phyloP scores from a whole-genome alignment of 1,284 basidiomycete genomes.

The Irpex sp. region DNA sequence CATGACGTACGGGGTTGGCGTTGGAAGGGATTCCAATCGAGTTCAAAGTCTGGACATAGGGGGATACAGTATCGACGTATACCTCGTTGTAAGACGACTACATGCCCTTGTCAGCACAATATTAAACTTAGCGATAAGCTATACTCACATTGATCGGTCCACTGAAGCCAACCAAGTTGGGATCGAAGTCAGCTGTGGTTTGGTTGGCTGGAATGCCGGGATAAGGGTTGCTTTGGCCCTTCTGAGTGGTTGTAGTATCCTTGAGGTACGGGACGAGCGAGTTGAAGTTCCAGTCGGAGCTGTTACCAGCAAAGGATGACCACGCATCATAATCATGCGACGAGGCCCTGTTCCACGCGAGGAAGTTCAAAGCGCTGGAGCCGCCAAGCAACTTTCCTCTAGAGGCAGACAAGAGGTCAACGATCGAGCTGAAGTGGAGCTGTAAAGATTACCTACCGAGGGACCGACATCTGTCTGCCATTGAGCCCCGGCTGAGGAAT shows the following conservation, averaged over 20 bases:
- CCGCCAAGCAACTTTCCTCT: constrained; percentile 20
- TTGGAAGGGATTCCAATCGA: constrained; percentile 18
- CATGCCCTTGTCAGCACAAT: neutral
- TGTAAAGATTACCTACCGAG: neutral
- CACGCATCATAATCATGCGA: constrained; percentile 17
- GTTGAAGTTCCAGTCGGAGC: constrained; percentile 15
- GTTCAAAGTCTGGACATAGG: constrained; percentile 17
- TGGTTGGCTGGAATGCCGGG: constrained; percentile 6
- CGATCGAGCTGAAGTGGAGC: neutral
- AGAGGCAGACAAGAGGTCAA: neutral
- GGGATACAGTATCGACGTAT: constrained; percentile 17
- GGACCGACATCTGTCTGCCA: neutral
- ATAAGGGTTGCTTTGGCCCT: constrained; percentile 3
- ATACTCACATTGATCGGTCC: constrained; percentile 8
- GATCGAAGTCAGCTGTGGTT: neutral
- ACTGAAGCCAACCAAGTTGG: constrained; percentile 4
- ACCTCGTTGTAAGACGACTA: constrained; percentile 19
- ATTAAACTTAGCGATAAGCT: neutral
- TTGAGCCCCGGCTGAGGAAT: constrained; percentile 2
- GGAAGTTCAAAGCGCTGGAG: constrained; percentile 18
- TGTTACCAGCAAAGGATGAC: constrained; percentile 7
- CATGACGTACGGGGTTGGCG: constrained; percentile 18
- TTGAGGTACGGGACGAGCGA: constrained; percentile 16
- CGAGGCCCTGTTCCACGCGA: constrained; percentile 18
- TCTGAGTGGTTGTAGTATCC: constrained; percentile 11